Evolutionary conservation across 1,139 yeast genomes (phyloP).

Genomic region (Nematodospora anomalae): DNA sequence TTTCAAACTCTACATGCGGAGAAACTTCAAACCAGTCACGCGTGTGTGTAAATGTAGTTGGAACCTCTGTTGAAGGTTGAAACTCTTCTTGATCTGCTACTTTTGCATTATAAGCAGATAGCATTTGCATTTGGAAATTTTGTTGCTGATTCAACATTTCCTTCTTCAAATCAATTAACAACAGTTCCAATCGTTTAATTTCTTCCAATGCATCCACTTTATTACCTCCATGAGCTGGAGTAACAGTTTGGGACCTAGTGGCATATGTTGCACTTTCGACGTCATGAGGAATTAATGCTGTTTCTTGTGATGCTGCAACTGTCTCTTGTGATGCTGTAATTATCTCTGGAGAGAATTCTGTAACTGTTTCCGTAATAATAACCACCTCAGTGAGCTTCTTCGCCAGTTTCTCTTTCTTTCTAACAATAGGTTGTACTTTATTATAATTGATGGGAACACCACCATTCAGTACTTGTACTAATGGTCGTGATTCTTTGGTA

Average conservation of each 20-base stretch:
- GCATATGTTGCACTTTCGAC: no score
- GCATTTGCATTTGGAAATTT: constrained; percentile 9
- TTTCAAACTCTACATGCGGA: neutral
- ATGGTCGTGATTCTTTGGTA: constrained; percentile 10
- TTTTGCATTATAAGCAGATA: constrained; percentile 1
- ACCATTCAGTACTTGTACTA: constrained; percentile 11
- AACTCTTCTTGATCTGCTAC: neutral
- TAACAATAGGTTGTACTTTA: constrained; percentile 6
- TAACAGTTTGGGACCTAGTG: neutral
- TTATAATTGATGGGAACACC: constrained; percentile 15
- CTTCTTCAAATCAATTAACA: constrained; percentile 10
- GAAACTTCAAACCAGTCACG: neutral
- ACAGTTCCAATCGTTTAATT: constrained; percentile 12
- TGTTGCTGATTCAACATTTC: constrained; percentile 13
- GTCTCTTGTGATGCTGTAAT: neutral
- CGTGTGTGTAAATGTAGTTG: neutral
- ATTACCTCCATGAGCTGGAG: neutral
- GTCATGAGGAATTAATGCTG: no score
- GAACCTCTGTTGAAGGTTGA: neutral
- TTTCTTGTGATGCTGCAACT: neutral
- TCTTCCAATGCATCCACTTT: constrained; percentile 9
- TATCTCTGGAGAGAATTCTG: neutral
- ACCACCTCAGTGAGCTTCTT: neutral
- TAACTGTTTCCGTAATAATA: neutral
- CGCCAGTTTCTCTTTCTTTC: neutral